Evolutionary conservation across 805 yeast species (phyloP).

Genomic region (Candida odintsovae): DNA sequence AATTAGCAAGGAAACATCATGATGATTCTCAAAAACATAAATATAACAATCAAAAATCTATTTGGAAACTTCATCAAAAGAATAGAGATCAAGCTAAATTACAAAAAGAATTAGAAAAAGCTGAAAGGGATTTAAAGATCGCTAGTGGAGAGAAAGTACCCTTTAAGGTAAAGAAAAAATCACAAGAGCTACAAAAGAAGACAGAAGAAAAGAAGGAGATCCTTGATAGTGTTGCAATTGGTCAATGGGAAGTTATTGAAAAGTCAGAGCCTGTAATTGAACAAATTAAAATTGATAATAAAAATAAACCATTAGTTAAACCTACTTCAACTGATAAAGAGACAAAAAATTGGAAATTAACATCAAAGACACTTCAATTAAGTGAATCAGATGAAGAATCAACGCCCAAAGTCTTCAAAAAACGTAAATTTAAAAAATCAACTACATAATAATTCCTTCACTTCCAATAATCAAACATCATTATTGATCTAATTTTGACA

Average conservation of each 20-base stretch:
- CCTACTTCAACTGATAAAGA: slow-evolving; percentile 17
- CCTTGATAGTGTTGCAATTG: slow-evolving; percentile 2
- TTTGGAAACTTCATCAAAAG: slow-evolving; percentile 2
- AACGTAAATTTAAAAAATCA: slow-evolving; percentile 11
- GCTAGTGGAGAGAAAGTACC: background rate
- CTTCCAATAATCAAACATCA: background rate
- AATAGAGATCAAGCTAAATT: slow-evolving; percentile 1
- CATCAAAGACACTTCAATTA: slow-evolving; percentile 10
- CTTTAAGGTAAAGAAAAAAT: background rate
- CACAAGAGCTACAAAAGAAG: background rate
- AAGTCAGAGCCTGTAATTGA: background rate
- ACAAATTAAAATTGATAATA: too few relatives aligned
- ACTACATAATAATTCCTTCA: background rate
- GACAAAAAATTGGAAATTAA: slow-evolving; percentile 24
- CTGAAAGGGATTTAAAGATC: background rate
- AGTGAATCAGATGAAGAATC: slow-evolving; percentile 13
- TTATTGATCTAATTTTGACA: background rate
- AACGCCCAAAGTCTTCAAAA: slow-evolving; percentile 15
- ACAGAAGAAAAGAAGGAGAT: background rate
- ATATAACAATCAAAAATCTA: background rate
- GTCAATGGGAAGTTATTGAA: slow-evolving; percentile 4
- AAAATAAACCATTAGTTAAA: too few relatives aligned
- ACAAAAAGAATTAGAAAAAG: background rate
- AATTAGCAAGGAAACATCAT: slow-evolving; percentile 4
- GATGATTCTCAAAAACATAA: slow-evolving; percentile 3